These are phyloP conservation scores for Senna siamea DNA, from an alignment of 306 rosid species.

Conservation along the genomic window DNA sequence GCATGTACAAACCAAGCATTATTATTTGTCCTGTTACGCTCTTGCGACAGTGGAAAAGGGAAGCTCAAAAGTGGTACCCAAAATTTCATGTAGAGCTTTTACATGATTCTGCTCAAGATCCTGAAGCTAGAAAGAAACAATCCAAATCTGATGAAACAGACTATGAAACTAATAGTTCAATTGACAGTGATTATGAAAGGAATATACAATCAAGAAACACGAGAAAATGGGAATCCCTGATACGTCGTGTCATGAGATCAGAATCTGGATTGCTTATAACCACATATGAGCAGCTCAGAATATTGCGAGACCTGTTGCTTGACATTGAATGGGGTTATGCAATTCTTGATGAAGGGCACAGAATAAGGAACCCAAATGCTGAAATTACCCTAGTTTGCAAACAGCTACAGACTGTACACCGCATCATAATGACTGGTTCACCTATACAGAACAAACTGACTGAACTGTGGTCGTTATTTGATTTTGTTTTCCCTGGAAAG, in stretches of 20 bases:
- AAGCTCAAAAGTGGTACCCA: slow-evolving; percentile 88
- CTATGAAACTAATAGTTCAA: slow-evolving; percentile 62
- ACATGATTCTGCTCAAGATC: slow-evolving; percentile 88
- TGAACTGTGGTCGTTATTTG: slow-evolving; percentile 98
- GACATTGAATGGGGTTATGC: slow-evolving; percentile 95
- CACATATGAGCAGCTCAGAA: slow-evolving; percentile 92
- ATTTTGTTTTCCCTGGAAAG: slow-evolving; percentile 99
- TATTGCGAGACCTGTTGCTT: slow-evolving; percentile 78
- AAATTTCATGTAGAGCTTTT: slow-evolving; percentile 78
- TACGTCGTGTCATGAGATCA: slow-evolving; percentile 68
- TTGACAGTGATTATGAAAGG: slow-evolving; percentile 57
- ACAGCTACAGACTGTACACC: slow-evolving; percentile 95
- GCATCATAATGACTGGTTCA: slow-evolving; percentile 94
- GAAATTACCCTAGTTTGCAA: slow-evolving; percentile 89
- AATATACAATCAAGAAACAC: slow-evolving; percentile 49
- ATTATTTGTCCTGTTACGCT: slow-evolving; percentile 94
- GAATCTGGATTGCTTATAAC: slow-evolving; percentile 93
- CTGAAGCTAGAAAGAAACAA: slow-evolving; percentile 56
- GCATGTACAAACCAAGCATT: slow-evolving; percentile 88
- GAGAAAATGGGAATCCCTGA: slow-evolving; percentile 81
- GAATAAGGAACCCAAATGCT: slow-evolving; percentile 94
- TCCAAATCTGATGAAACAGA: slow-evolving; percentile 74
- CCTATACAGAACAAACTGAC: slow-evolving; percentile 96
- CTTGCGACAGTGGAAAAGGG: slow-evolving; percentile 95
- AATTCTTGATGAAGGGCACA: slow-evolving; percentile 95